phyloP scores from a whole-genome alignment of 2,329 filamentous ascomycete genomes.

The Elsinoe batatas region DNA sequence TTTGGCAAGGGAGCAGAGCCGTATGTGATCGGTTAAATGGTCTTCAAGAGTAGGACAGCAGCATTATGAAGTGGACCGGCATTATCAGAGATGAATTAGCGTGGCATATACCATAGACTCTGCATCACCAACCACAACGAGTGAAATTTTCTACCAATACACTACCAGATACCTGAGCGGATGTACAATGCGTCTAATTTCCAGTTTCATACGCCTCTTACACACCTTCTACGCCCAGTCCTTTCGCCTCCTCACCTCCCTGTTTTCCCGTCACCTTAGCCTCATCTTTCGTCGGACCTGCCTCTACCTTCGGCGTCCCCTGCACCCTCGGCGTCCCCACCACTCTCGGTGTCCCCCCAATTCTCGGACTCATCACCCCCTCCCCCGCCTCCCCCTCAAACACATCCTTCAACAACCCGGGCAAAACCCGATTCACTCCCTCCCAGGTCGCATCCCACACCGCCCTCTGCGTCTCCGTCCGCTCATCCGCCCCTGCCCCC shows the following conservation, averaged over 20 bases:
- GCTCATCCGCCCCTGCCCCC: constrained; percentile 9
- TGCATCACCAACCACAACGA: not conserved
- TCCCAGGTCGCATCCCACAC: constrained; percentile 54
- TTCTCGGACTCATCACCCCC: constrained; percentile 10
- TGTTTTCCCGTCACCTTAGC: constrained; percentile 1
- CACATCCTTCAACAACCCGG: constrained; percentile 48
- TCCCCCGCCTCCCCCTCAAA: constrained; percentile 41
- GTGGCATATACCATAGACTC: not conserved
- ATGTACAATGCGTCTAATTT: not conserved
- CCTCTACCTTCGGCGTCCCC: constrained; percentile 1
- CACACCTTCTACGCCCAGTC: constrained; percentile 3
- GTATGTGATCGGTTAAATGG: constrained; percentile 36
- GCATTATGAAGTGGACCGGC: not conserved
- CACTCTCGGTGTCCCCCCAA: not conserved
- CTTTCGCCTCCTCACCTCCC: constrained; percentile 7
- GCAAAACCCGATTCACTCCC: constrained; percentile 50
- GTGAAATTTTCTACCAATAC: not conserved
- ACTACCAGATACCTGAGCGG: not conserved
- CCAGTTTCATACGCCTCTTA: not conserved
- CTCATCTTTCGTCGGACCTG: not conserved
- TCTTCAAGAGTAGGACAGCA: not conserved
- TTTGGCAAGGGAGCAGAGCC: constrained; percentile 57
- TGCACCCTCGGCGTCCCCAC: not conserved
- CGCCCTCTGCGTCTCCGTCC: constrained; percentile 37
- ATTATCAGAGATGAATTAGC: not conserved